Base-by-base conservation (phyloP, 768 basidiomycete species). In the Chalciporus pseudorubinellus region DNA sequence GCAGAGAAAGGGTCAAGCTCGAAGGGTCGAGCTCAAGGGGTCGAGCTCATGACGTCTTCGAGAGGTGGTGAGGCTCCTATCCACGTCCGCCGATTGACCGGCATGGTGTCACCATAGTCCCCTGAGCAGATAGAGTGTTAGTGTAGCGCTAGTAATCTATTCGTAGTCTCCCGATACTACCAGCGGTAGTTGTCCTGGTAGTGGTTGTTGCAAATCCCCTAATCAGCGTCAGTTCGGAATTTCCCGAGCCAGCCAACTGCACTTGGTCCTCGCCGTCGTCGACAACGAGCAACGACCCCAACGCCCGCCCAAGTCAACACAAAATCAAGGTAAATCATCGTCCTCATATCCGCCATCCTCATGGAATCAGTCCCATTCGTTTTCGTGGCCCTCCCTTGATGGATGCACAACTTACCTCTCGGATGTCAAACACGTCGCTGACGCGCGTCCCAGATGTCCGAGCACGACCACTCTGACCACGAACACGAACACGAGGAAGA, bases 391-490 rank as follows among this genome's bases (percentile, higher is more conserved):
- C 40, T 16, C 39, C 21, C 46, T 29, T 13, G 56, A 61, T 70
- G 73, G 72, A 71, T 74, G 50, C 59, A 51, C 43, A 20, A 41
- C 36, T 39, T 50, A 19, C 10, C 21, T 39, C 44, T 46, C 56
- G 62, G 73, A 72, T 75, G 67, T 59, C 18, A 39, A 45, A 53
- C 51, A 57, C 46, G 43, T 61, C 52, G 48, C 67, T 71, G 52
- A 73, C 57, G 19, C 50, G 18, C 33, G 41, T 39, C 45, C 20
- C 51, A 78, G 85, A 89, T 89, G 88, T 85, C 85, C 47, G 91
- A 93, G 73, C 91, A 93, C 77, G 73, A 92, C 59, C 66, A 69
- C 57, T 91, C 89, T 52, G 89, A 91, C 76, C 85, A 89, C 72
- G 84, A 82, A 60, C 82, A 84, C 56, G 82, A 83, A 33, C 75